phyloP scores from a whole-genome alignment of 495 filamentous ascomycete species.

The Penicillium coffeae region DNA sequence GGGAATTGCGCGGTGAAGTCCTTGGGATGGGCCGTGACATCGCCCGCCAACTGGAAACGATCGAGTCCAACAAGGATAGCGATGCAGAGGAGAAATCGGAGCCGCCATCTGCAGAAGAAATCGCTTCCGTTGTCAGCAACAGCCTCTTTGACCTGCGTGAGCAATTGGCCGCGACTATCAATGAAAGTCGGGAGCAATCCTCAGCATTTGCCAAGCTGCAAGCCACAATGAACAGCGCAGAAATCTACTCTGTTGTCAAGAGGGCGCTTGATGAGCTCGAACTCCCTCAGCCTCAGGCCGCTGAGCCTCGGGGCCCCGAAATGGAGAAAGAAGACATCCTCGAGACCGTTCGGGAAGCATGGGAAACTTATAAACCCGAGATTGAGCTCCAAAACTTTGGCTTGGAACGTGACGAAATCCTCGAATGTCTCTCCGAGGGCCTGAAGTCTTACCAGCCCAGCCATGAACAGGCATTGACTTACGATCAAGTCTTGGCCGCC shows the following conservation, averaged over 20 bases:
- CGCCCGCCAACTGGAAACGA: conserved; percentile 74
- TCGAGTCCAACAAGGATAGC: conserved; percentile 42
- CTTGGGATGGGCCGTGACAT: conserved; percentile 89
- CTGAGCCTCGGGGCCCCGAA: conserved; percentile 30
- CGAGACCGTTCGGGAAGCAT: conserved; percentile 78
- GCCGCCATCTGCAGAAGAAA: conserved; percentile 58
- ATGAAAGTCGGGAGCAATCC: conserved; percentile 69
- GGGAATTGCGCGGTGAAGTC: conserved; percentile 87
- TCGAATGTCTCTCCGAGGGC: conserved; percentile 79
- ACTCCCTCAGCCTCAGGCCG: conserved; percentile 30
- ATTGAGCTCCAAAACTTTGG: conserved; percentile 87
- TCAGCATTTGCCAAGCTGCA: conserved; percentile 47
- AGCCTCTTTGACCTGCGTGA: conserved; percentile 74
- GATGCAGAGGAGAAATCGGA: conserved; percentile 35
- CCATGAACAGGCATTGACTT: conserved; percentile 54
- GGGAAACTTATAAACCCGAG: conserved; percentile 88
- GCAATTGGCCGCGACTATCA: conserved; percentile 70
- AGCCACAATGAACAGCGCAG: conserved; percentile 61
- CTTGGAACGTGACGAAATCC: conserved; percentile 80
- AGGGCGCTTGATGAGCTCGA: conserved; percentile 67
- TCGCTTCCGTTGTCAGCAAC: conserved; percentile 72
- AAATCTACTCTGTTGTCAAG: conserved; percentile 77
- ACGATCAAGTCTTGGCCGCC: conserved; percentile 75
- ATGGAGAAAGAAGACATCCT: conserved; percentile 78
- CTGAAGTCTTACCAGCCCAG: conserved; percentile 68